A percentile compares a stretch with the other conserved stretches of the same genome.
Conservation (phyloP, 495 filamentous ascomycete species). For the Penicillium tannophilum region DNA sequence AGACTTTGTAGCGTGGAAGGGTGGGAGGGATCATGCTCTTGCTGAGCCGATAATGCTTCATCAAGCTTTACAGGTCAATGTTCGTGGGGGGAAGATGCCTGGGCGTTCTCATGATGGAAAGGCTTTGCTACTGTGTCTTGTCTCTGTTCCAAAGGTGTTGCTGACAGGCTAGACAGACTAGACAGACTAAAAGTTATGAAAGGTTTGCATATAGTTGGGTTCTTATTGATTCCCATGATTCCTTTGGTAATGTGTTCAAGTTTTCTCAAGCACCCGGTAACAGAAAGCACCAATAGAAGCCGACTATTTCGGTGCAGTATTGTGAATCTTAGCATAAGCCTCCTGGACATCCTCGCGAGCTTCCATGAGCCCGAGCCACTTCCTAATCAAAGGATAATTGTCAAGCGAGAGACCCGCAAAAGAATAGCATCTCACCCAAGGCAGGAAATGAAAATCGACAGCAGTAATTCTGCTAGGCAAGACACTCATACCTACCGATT, state of each 20-base stretch:
- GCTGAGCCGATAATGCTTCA: conserved; percentile 50
- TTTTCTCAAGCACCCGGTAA: not conserved
- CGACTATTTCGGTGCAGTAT: conserved; percentile 5
- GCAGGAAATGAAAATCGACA: conserved; percentile 49
- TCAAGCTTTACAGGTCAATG: conserved; percentile 56
- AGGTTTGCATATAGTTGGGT: no score
- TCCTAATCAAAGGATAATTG: conserved; percentile 36
- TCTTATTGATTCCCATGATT: no score
- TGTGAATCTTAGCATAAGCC: conserved; percentile 28
- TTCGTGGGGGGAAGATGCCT: conserved; percentile 50
- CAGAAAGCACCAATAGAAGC: not conserved
- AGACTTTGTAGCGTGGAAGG: conserved; percentile 48
- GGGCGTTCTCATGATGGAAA: conserved; percentile 16
- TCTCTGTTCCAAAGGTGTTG: conserved; percentile 9
- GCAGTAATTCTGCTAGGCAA: conserved; percentile 37
- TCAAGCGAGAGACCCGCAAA: conserved; percentile 47
- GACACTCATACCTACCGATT: conserved; percentile 38
- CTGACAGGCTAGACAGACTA: conserved; percentile 5
- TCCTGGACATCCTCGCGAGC: conserved; percentile 32
- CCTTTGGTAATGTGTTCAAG: no score
- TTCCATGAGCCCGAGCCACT: conserved; percentile 31
- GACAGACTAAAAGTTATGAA: no score
- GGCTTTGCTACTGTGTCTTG: conserved; percentile 12
- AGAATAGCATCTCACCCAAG: conserved; percentile 42
- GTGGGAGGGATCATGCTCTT: conserved; percentile 41